These are phyloP conservation scores for Blakeslea trispora DNA, from an alignment of 371 early-diverging fungal genomes.

Conservation along the genomic window DNA sequence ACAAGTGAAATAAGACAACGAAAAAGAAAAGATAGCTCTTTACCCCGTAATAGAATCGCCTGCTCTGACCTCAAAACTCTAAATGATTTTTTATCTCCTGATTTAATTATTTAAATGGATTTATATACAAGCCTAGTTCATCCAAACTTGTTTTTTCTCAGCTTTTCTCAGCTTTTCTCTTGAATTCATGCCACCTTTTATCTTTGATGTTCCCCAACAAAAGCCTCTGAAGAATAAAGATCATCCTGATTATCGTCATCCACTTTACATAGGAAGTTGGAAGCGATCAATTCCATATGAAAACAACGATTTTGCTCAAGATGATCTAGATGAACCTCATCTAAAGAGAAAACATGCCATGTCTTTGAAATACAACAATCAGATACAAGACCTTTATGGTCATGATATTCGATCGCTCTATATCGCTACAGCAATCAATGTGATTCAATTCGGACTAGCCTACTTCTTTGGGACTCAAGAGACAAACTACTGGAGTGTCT, in stretches of 20 bases:
- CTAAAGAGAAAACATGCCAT: conserved; percentile 87
- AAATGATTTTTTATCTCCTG: conserved; percentile 6
- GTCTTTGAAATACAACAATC: conserved; percentile 80
- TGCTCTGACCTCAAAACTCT: no score
- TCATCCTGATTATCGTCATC: conserved; percentile 74
- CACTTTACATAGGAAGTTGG: conserved; percentile 84
- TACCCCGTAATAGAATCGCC: no score
- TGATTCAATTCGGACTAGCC: conserved; percentile 75
- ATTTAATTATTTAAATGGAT: conserved; percentile 1
- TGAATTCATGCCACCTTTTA: conserved; percentile 32
- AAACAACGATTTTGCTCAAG: conserved; percentile 79
- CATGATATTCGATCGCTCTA: conserved; percentile 77
- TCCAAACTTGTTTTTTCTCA: conserved; percentile 1
- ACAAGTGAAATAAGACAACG: no score
- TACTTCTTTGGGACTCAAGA: conserved; percentile 73
- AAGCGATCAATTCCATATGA: conserved; percentile 73
- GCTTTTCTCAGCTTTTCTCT: conserved; percentile 3
- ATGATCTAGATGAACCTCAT: conserved; percentile 94
- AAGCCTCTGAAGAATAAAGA: conserved; percentile 7
- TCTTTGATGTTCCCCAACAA: conserved; percentile 24
- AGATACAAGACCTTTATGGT: conserved; percentile 79
- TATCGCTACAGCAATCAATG: conserved; percentile 68
- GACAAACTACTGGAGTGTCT: conserved; percentile 55
- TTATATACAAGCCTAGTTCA: not conserved
- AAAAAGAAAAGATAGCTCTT: no score